Evolutionary conservation across 257 asterid species (phyloP).

Genomic region (Scutellaria barbata): DNA sequence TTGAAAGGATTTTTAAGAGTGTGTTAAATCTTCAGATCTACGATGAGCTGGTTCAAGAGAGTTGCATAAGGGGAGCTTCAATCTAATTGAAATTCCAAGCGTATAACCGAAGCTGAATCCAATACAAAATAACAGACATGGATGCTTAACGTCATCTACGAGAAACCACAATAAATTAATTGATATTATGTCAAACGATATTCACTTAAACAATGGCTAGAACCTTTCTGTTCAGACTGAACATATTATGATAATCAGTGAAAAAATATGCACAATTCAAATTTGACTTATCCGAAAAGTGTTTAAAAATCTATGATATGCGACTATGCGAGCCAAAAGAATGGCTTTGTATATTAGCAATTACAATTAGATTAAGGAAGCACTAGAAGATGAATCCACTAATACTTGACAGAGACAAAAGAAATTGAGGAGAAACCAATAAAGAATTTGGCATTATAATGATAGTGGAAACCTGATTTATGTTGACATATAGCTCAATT

Average conservation of each 20-base stretch:
- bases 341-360: background rate
- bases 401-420: conserved; percentile 1
- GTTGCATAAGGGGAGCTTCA: background rate
- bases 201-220: background rate
- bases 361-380: background rate
- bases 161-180: background rate
- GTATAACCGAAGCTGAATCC: background rate
- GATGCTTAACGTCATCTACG: no score
- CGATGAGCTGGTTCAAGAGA: no score
- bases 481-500: background rate
- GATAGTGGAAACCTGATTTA: no score
- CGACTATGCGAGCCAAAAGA: background rate
- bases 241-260: background rate
- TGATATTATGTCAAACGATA: background rate
- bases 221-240: background rate
- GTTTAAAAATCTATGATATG: background rate
- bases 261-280: no score
- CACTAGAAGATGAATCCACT: conserved; percentile 15
- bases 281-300: background rate
- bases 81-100: background rate
- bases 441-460: background rate
- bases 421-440: background rate
- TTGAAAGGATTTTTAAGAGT: no score
- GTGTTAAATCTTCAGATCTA: no score
- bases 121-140: no score